Percentiles rank a stretch among this genome's conserved stretches.
These are phyloP conservation scores for Kwoniella botswanensis DNA, from an alignment of 768 basidiomycete species.

Conservation along the genomic window DNA sequence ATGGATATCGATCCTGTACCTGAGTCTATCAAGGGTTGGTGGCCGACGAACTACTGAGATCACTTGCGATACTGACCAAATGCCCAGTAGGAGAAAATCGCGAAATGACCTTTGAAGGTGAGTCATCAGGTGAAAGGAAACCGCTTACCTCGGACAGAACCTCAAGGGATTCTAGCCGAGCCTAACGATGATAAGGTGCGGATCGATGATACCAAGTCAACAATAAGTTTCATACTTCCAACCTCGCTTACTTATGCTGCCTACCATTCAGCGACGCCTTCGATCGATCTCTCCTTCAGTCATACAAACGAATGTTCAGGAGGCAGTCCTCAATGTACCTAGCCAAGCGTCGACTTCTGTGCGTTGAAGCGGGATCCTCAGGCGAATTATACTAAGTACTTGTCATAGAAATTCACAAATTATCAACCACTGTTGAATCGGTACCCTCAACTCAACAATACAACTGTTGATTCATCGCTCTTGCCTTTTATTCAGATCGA, in stretches of 20 bases:
- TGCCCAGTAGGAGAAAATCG: no score
- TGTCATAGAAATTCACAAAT: constrained; percentile 20
- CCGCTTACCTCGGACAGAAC: neutral
- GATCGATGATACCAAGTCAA: neutral
- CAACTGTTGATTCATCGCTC: neutral
- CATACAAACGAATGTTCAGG: neutral
- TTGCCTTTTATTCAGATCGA: constrained; percentile 5
- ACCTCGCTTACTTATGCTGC: neutral
- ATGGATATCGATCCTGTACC: constrained; percentile 19
- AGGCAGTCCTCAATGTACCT: neutral
- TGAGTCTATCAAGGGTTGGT: neutral
- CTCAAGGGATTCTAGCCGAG: neutral
- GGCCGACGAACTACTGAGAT: neutral
- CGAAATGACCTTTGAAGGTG: no score
- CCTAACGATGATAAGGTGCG: constrained; percentile 2
- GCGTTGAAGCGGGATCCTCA: constrained; percentile 6
- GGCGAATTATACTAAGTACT: constrained; percentile 18
- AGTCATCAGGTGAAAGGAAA: neutral
- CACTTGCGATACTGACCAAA: no score
- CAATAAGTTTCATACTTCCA: neutral
- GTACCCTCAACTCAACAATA: constrained; percentile 38
- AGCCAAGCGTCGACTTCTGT: constrained; percentile 5
- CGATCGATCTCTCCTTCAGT: constrained; percentile 13
- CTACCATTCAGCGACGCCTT: neutral
- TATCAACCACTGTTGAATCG: constrained; percentile 38